These are phyloP conservation scores for Sinapis alba DNA, from an alignment of 441 rosid species.

Conservation along the genomic window DNA sequence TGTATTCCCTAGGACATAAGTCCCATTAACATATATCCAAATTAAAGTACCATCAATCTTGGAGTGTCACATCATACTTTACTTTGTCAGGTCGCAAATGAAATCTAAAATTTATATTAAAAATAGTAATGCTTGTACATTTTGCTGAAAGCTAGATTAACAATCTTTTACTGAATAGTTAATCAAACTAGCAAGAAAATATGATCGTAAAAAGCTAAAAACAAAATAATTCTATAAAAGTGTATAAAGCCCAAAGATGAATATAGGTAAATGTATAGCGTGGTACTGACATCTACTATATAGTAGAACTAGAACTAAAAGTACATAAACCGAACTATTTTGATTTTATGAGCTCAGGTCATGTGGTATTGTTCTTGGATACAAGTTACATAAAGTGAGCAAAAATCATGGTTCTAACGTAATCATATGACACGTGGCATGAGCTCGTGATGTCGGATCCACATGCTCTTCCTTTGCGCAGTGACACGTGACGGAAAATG, in stretches of 20 bases:
- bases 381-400: constrained; percentile 15
- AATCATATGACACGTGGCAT: constrained; percentile 34
- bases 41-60: constrained; percentile 22
- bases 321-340: neutral
- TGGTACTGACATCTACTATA: neutral
- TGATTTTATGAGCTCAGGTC: constrained; percentile 4
- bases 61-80: constrained; percentile 13
- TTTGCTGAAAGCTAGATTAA: neutral
- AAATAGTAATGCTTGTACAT: neutral
- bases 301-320: neutral
- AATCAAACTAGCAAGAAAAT: neutral
- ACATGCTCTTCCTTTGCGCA: constrained; percentile 24
- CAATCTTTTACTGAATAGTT: neutral
- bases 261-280: neutral
- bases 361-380: constrained; percentile 18
- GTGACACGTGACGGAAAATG: constrained; percentile 33
- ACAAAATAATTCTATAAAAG: neutral
- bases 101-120: neutral
- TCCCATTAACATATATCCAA: constrained; percentile 22
- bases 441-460: constrained; percentile 30
- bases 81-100: neutral
- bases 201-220: neutral
- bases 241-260: neutral
- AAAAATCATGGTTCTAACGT: neutral
- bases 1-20: constrained; percentile 37